phyloP scores from a whole-genome alignment of 1,284 basidiomycete species.

The Neolentinus lepideus region DNA sequence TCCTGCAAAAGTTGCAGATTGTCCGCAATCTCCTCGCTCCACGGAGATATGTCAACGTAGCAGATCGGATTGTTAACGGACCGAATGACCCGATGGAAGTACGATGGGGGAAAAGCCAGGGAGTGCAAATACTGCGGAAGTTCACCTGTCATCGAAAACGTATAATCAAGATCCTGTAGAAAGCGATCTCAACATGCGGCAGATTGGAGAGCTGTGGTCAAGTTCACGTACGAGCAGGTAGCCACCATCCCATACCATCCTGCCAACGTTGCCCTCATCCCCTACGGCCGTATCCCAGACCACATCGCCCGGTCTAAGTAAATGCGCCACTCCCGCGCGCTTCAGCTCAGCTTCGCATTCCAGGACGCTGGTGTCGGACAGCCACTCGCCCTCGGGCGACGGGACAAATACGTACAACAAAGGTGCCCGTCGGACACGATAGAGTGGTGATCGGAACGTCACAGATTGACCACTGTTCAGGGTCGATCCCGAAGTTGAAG shows the following conservation, averaged over 20 bases:
- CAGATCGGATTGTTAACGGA: slow-evolving; percentile 63
- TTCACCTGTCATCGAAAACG: slow-evolving; percentile 66
- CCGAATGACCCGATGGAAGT: slow-evolving; percentile 77
- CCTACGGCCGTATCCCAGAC: slow-evolving; percentile 79
- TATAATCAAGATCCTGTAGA: slow-evolving; percentile 71
- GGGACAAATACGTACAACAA: slow-evolving; percentile 74
- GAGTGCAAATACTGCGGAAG: slow-evolving; percentile 70
- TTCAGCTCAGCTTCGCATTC: slow-evolving; percentile 75
- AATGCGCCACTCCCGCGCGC: slow-evolving; percentile 47
- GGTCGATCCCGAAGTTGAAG: slow-evolving; percentile 1
- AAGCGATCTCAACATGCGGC: slow-evolving; percentile 2
- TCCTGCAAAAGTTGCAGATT: slow-evolving; percentile 74
- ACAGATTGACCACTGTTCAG: slow-evolving; percentile 8
- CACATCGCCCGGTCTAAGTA: slow-evolving; percentile 68
- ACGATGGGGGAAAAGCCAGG: slow-evolving; percentile 72
- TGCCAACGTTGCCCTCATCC: slow-evolving; percentile 74
- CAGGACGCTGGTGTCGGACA: slow-evolving; percentile 68
- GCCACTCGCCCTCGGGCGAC: slow-evolving; percentile 75
- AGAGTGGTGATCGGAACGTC: slow-evolving; percentile 60
- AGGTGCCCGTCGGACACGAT: slow-evolving; percentile 59
- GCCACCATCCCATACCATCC: slow-evolving; percentile 76
- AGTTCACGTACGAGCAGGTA: slow-evolving; percentile 61
- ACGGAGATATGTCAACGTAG: slow-evolving; percentile 66
- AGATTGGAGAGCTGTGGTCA: slow-evolving; percentile 7
- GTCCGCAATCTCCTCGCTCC: slow-evolving; percentile 65